Percentiles rank a stretch among this genome's conserved stretches.
phyloP scores from a whole-genome alignment of 352 stramenopile genomes.

The Globisporangium takayamanum region DNA sequence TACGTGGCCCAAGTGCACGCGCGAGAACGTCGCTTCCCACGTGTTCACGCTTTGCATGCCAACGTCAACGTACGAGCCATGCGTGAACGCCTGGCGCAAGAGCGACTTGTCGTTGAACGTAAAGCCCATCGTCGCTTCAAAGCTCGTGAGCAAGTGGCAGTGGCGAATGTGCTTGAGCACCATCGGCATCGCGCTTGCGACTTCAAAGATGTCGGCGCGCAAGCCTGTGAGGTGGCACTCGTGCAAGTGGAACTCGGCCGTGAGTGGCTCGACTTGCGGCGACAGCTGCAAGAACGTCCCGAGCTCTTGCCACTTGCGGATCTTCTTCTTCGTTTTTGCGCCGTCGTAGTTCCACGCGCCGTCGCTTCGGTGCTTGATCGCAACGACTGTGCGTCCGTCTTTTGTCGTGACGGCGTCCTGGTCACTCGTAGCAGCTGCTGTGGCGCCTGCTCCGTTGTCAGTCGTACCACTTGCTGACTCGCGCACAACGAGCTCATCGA shows the following conservation, averaged over 20 bases:
- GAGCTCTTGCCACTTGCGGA: slow-evolving; percentile 57
- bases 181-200: slow-evolving; percentile 82
- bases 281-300: slow-evolving; percentile 62
- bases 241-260: slow-evolving; percentile 29
- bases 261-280: slow-evolving; percentile 41
- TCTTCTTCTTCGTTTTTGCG: slow-evolving; percentile 49
- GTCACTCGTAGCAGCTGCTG: slow-evolving; percentile 2
- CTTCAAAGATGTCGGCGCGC: slow-evolving; percentile 72
- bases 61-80: slow-evolving; percentile 77
- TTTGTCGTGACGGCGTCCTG: slow-evolving; percentile 23
- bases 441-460: slow-evolving; percentile 9
- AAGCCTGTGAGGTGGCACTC: slow-evolving; percentile 73
- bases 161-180: slow-evolving; percentile 80
- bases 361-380: slow-evolving; percentile 43
- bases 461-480: too few species aligned
- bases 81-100: slow-evolving; percentile 78
- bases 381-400: slow-evolving; percentile 17
- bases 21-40: slow-evolving; percentile 59
- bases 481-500: slow-evolving; percentile 42
- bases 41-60: slow-evolving; percentile 85
- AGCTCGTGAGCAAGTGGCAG: slow-evolving; percentile 57
- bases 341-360: slow-evolving; percentile 62
- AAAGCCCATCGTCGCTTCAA: slow-evolving; percentile 55
- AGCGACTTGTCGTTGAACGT: slow-evolving; percentile 70
- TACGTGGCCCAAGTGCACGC: slow-evolving; percentile 66